phyloP scores from a whole-genome alignment of 2,329 filamentous ascomycete species.

The Pseudogymnoascus sp. region DNA sequence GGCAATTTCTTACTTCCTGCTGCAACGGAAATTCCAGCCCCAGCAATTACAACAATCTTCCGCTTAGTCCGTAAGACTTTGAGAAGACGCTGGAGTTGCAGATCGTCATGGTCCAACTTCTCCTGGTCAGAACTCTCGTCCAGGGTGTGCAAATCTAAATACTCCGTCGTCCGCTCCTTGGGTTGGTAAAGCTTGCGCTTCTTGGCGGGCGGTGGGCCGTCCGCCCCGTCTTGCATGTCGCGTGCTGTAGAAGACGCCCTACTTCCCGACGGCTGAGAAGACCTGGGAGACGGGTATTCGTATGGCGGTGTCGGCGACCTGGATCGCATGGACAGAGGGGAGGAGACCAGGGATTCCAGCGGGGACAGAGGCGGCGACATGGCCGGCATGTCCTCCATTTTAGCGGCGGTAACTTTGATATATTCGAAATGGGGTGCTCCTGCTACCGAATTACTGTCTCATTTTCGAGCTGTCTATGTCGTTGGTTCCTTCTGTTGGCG shows the following conservation, averaged over 20 bases:
- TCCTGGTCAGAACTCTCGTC: slow-evolving; percentile 40
- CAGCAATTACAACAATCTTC: slow-evolving; percentile 94
- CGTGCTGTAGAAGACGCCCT: slow-evolving; percentile 17
- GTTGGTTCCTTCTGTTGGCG: neutral
- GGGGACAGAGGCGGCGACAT: neutral
- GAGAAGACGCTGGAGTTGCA: slow-evolving; percentile 62
- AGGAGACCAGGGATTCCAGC: slow-evolving; percentile 22
- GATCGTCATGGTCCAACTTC: slow-evolving; percentile 46
- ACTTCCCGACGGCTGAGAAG: slow-evolving; percentile 23
- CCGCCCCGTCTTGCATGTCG: slow-evolving; percentile 25
- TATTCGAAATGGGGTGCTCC: neutral
- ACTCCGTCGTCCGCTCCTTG: slow-evolving; percentile 70
- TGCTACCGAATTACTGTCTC: neutral
- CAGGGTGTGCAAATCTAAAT: slow-evolving; percentile 60
- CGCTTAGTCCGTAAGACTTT: slow-evolving; percentile 76
- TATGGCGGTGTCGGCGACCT: slow-evolving; percentile 27
- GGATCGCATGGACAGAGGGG: slow-evolving; percentile 30
- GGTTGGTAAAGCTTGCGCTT: slow-evolving; percentile 60
- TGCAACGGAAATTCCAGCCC: slow-evolving; percentile 93
- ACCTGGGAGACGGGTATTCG: slow-evolving; percentile 27
- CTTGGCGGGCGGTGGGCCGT: slow-evolving; percentile 65
- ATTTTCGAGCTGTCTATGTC: neutral
- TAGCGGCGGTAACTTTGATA: neutral
- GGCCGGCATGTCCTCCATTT: neutral
- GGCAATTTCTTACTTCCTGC: slow-evolving; percentile 65